Conservation (phyloP, 2,329 filamentous ascomycete species). For the Hypomyces rosellus region DNA sequence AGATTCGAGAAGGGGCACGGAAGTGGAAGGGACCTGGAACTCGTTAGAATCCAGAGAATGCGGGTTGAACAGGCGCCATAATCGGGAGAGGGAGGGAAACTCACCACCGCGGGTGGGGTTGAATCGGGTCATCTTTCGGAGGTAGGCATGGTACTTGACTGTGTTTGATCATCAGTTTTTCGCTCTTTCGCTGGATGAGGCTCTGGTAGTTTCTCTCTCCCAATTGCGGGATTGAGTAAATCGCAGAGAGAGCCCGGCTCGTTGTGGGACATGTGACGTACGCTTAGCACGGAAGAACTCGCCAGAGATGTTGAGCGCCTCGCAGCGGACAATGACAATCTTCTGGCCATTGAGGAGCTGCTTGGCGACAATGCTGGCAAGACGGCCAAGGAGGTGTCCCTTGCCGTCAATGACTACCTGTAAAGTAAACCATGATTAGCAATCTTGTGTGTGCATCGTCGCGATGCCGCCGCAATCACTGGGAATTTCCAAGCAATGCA, state of each 20-base stretch:
- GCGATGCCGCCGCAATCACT: conserved; percentile 1
- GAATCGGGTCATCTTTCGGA: conserved; percentile 99
- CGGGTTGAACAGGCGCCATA: not conserved
- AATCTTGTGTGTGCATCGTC: conserved; percentile 1
- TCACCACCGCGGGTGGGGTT: conserved; percentile 98
- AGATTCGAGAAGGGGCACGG: conserved; percentile 97
- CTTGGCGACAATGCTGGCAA: conserved; percentile 97
- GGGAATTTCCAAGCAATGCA: not conserved
- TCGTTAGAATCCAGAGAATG: conserved; percentile 16
- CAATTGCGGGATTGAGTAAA: not conserved
- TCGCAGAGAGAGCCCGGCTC: conserved; percentile 1
- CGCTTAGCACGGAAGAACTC: conserved; percentile 99
- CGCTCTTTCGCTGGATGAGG: not conserved
- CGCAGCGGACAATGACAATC: conserved; percentile 97
- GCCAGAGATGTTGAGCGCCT: conserved; percentile 99
- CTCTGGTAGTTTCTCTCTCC: conserved; percentile 8
- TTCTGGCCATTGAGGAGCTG: conserved; percentile 98
- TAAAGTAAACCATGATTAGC: conserved; percentile 18
- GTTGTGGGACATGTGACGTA: conserved; percentile 54
- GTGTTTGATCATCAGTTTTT: conserved; percentile 52
- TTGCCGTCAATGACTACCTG: conserved; percentile 99
- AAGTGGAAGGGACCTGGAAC: conserved; percentile 93
- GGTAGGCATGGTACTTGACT: conserved; percentile 99
- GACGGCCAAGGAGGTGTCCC: conserved; percentile 98
- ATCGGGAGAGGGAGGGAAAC: conserved; percentile 31